Percentiles rank a stretch among this genome's conserved stretches.
These are phyloP conservation scores for Fusarium fujikuroi DNA, from an alignment of 2,329 filamentous ascomycete species.

Conservation along the genomic window DNA sequence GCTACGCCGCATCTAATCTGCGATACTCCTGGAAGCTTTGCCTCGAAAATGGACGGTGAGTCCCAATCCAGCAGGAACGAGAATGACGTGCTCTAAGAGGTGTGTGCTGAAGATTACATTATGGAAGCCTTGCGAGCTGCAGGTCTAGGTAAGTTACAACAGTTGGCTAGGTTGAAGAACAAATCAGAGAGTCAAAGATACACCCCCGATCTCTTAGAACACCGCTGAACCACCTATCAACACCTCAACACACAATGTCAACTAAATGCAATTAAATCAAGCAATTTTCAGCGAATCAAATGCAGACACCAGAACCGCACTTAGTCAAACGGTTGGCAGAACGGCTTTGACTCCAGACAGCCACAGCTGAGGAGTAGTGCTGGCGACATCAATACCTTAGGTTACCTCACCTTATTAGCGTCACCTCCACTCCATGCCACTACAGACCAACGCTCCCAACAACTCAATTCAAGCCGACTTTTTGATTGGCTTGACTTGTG, in stretches of 20 bases:
- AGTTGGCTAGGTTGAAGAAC: background rate
- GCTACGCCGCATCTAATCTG: conserved; percentile 30
- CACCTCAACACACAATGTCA: background rate
- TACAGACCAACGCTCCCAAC: too few species aligned
- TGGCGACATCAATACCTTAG: background rate
- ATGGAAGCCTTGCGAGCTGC: background rate
- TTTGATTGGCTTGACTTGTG: too few species aligned
- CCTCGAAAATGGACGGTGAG: conserved; percentile 10
- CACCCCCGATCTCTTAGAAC: background rate
- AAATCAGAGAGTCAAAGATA: background rate
- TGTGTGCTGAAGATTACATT: background rate
- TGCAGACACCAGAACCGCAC: conserved; percentile 27
- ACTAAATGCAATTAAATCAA: conserved; percentile 4
- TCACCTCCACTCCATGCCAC: conserved; percentile 6
- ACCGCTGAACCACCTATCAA: conserved; percentile 4
- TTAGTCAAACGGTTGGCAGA: conserved; percentile 16
- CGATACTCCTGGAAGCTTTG: conserved; percentile 9
- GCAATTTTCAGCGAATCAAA: conserved; percentile 17
- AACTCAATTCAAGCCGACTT: too few species aligned
- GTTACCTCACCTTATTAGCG: background rate
- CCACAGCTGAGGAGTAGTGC: conserved; percentile 32
- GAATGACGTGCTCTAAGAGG: conserved; percentile 24
- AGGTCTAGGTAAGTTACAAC: background rate
- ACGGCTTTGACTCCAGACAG: conserved; percentile 6
- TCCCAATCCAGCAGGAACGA: conserved; percentile 2